Conservation (phyloP, 768 basidiomycete species). For the Suillus subluteus region DNA sequence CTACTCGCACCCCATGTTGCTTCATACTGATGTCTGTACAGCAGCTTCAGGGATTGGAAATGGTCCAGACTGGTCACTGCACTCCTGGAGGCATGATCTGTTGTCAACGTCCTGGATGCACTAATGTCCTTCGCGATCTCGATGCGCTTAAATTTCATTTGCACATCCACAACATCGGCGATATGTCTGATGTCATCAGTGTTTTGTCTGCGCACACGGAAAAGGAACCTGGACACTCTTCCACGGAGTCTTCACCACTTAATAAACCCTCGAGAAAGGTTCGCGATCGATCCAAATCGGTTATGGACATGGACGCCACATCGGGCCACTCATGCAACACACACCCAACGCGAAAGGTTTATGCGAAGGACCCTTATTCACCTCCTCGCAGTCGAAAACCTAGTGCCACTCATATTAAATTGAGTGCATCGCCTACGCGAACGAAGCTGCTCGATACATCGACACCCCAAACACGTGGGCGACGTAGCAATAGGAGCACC, state of each 20-base stretch:
- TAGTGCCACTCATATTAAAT: neutral
- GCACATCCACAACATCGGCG: conserved; percentile 58
- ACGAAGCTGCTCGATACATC: neutral
- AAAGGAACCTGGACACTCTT: neutral
- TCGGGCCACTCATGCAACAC: neutral
- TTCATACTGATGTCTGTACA: conserved; percentile 9
- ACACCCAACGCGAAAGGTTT: neutral
- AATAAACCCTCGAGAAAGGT: conserved; percentile 9
- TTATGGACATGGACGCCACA: neutral
- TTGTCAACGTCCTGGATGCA: conserved; percentile 51
- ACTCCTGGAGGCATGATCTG: conserved; percentile 37
- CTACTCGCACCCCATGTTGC: conserved; percentile 9
- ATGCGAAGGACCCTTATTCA: neutral
- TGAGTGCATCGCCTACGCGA: neutral
- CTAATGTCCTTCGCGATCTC: conserved; percentile 43
- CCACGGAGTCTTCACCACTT: neutral
- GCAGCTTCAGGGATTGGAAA: conserved; percentile 29
- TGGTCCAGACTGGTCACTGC: conserved; percentile 32
- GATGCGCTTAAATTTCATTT: conserved; percentile 55
- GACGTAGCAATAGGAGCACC: conserved; percentile 21
- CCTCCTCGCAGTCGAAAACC: neutral
- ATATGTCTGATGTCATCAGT: conserved; percentile 19
- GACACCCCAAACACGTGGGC: conserved; percentile 20
- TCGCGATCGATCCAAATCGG: conserved; percentile 24
- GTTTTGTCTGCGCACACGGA: neutral